Conservation (phyloP, 208 protist species). For the Trichomonas vaginalis region DNA sequence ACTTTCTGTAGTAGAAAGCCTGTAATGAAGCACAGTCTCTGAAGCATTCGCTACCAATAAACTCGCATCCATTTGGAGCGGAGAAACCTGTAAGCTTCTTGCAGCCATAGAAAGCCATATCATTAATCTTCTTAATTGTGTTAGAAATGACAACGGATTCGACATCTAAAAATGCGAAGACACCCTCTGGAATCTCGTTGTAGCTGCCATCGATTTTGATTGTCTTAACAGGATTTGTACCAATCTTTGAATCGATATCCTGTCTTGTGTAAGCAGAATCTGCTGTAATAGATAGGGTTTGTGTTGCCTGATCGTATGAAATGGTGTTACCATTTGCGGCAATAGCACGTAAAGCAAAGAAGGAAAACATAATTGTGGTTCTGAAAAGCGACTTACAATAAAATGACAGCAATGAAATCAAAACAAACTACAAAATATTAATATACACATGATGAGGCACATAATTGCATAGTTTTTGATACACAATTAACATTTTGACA, state of each 20-base stretch:
- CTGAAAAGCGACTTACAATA: not conserved
- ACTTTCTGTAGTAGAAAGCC: not conserved
- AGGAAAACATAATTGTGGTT: not conserved
- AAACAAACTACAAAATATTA: too few species aligned
- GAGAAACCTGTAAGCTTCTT: not conserved
- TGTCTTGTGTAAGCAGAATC: not conserved
- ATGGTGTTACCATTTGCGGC: not conserved
- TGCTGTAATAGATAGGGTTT: not conserved
- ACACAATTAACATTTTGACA: too few species aligned
- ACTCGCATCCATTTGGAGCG: not conserved
- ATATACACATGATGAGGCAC: too few species aligned
- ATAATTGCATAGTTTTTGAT: too few species aligned
- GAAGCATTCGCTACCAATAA: not conserved
- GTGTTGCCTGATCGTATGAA: not conserved
- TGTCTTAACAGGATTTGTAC: not conserved
- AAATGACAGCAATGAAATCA: too few species aligned
- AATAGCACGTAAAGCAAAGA: not conserved
- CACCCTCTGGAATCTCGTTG: not conserved
- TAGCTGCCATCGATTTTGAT: not conserved
- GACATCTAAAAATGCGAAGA: not conserved
- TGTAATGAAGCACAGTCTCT: not conserved
- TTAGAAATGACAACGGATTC: not conserved
- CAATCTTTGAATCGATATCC: not conserved
- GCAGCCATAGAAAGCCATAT: not conserved
- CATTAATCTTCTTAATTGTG: not conserved